Percentiles rank a stretch among this genome's conserved stretches.
These are phyloP conservation scores for Fusarium sp. DNA, from an alignment of 2,329 filamentous ascomycete genomes.

Conservation along the genomic window DNA sequence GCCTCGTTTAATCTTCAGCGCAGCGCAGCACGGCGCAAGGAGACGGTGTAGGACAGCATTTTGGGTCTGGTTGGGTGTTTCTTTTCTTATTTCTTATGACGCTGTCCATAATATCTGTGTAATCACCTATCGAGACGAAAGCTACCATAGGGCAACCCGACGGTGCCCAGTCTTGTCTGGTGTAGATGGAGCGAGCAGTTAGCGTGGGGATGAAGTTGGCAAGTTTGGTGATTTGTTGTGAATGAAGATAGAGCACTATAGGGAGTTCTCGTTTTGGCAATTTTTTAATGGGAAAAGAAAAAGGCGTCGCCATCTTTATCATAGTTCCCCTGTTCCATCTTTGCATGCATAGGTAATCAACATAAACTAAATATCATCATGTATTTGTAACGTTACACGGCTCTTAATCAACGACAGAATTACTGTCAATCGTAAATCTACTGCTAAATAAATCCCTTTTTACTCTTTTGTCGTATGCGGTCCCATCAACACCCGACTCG, in stretches of 20 bases:
- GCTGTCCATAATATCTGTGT: constrained; percentile 50
- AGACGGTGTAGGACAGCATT: constrained; percentile 56
- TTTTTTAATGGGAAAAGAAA: constrained; percentile 53
- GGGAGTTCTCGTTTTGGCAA: constrained; percentile 52
- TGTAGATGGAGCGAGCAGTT: constrained; percentile 34
- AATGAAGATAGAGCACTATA: constrained; percentile 49
- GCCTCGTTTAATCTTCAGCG: constrained; percentile 51
- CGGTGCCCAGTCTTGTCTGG: constrained; percentile 31
- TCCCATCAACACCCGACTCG: constrained; percentile 25
- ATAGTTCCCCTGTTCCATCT: constrained; percentile 7
- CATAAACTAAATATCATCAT: constrained; percentile 39
- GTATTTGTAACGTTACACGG: constrained; percentile 44
- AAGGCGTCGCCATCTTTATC: constrained; percentile 45
- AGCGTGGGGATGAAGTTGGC: constrained; percentile 45
- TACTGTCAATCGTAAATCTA: constrained; percentile 17
- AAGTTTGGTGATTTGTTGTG: constrained; percentile 48
- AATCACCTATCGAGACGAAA: constrained; percentile 40
- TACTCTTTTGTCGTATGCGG: constrained; percentile 16
- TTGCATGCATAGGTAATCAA: constrained; percentile 21
- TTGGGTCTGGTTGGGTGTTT: constrained; percentile 53
- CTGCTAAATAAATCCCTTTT: constrained; percentile 23
- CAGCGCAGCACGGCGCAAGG: constrained; percentile 56
- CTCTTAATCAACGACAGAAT: constrained; percentile 14
- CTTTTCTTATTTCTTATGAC: constrained; percentile 49
- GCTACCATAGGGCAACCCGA: constrained; percentile 24